phyloP scores from a whole-genome alignment of 345 rosid species.

The Rhodamnia argentea region DNA sequence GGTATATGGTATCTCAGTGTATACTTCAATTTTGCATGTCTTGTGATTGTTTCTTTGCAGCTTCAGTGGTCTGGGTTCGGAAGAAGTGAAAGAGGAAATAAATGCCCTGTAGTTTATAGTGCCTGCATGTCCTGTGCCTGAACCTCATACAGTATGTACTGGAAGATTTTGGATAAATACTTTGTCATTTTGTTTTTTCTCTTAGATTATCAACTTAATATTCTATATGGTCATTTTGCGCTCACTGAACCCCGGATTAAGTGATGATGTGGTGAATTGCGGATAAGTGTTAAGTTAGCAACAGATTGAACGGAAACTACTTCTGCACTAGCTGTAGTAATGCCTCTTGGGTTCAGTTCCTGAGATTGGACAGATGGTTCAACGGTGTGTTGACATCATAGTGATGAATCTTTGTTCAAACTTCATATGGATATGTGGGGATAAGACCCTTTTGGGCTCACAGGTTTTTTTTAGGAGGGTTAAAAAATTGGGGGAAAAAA shows the following conservation, averaged over 20 bases:
- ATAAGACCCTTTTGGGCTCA: not conserved
- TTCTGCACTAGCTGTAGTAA: not conserved
- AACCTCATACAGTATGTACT: not conserved
- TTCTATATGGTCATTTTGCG: not conserved
- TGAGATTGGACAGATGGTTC: not conserved
- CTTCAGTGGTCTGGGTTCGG: not conserved
- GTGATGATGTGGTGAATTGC: not conserved
- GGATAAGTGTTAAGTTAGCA: not conserved
- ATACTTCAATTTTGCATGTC: not conserved
- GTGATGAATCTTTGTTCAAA: not conserved
- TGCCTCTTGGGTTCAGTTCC: not conserved
- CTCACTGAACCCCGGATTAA: not conserved
- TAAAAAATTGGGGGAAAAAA: no score
- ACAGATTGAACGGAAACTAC: not conserved
- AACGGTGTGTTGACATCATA: not conserved
- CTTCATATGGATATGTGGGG: not conserved
- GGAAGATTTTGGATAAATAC: not conserved
- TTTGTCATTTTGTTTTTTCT: not conserved
- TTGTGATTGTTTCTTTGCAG: not conserved
- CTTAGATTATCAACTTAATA: not conserved
- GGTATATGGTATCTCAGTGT: not conserved
- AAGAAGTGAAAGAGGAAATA: not conserved
- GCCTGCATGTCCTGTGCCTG: not conserved
- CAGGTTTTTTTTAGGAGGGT: no score
- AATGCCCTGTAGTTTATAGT: not conserved